phyloP scores from a whole-genome alignment of 305 asterid species.

The Vinca major region DNA sequence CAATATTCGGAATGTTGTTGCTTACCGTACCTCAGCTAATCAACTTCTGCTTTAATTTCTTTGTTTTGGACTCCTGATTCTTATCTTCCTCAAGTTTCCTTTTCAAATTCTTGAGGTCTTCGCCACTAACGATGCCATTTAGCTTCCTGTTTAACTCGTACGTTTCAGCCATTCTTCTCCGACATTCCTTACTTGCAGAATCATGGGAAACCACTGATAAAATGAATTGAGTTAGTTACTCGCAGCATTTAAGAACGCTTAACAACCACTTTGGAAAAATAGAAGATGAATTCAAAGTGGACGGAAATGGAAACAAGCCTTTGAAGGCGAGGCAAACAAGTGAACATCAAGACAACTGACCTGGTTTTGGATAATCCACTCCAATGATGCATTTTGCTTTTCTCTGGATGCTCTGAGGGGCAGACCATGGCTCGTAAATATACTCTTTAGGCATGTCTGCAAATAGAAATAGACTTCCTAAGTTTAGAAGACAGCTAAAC shows the following conservation, averaged over 20 bases:
- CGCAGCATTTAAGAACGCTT: background rate
- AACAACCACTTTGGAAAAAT: background rate
- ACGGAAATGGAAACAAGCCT: background rate
- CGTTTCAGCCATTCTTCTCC: constrained; percentile 55
- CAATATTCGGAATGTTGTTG: background rate
- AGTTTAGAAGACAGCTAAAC: constrained; percentile 12
- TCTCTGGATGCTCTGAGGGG: constrained; percentile 66
- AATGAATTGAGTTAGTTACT: background rate
- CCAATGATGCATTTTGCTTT: constrained; percentile 83
- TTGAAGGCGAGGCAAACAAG: background rate
- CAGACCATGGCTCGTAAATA: constrained; percentile 92
- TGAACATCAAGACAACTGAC: constrained; percentile 23
- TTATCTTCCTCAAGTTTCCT: constrained; percentile 39
- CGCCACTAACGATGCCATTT: constrained; percentile 56
- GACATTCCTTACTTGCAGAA: constrained; percentile 76
- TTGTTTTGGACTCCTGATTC: constrained; percentile 30
- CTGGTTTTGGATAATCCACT: constrained; percentile 94
- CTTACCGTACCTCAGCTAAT: constrained; percentile 17
- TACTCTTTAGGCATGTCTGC: constrained; percentile 94
- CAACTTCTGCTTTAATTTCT: constrained; percentile 51
- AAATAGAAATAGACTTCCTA: constrained; percentile 6
- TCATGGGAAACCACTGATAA: constrained; percentile 61
- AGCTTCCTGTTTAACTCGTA: constrained; percentile 63
- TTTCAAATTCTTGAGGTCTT: constrained; percentile 45
- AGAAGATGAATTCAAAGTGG: background rate